Conservation (phyloP, 306 rosid species). For the Cucumis sativus region DNA sequence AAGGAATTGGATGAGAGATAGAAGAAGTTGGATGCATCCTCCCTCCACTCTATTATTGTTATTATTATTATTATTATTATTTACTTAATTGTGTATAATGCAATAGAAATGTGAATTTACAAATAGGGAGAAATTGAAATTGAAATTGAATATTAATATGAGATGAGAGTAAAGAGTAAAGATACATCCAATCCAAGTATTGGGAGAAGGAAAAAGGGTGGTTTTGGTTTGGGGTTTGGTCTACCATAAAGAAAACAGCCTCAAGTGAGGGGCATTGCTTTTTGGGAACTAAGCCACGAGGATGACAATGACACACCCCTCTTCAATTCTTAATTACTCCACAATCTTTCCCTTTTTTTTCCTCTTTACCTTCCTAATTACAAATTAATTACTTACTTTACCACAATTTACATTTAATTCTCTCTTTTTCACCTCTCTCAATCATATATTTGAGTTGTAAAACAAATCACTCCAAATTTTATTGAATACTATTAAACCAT, state of each 20-base stretch:
- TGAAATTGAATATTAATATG: no score
- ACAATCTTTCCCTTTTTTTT: neutral
- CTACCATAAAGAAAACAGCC: neutral
- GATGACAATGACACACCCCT: neutral
- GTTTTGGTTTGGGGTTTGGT: neutral
- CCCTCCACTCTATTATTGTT: no score
- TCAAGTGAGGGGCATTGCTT: conserved; percentile 8
- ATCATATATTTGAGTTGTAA: no score
- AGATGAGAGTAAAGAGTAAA: no score
- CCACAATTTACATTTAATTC: neutral
- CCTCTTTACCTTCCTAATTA: neutral
- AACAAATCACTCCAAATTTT: neutral
- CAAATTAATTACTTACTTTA: neutral
- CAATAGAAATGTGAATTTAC: no score
- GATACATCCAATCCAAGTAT: no score
- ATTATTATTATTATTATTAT: no score
- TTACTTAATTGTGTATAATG: no score
- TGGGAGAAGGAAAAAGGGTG: neutral
- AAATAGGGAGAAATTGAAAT: no score
- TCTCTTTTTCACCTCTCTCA: no score
- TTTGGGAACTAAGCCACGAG: conserved; percentile 9
- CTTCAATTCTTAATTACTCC: neutral
- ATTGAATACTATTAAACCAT: neutral
- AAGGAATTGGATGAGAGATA: neutral
- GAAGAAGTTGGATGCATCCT: no score